phyloP scores from a whole-genome alignment of 2,329 filamentous ascomycete species.

The Endoconidiophora polonica region DNA sequence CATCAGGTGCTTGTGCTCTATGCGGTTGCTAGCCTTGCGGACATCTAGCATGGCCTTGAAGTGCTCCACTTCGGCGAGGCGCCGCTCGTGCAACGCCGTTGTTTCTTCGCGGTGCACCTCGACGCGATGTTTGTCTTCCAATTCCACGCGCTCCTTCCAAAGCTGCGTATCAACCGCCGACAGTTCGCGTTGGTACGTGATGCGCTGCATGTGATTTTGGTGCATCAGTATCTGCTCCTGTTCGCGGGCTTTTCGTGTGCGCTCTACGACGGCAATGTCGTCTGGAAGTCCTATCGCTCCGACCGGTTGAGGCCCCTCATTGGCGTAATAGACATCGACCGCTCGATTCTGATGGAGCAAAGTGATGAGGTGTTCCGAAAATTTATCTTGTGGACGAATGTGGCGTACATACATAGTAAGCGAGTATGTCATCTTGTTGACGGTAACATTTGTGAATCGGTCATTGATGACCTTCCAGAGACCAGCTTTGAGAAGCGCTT shows the following conservation, averaged over 20 bases:
- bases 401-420: constrained; percentile 44
- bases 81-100: constrained; percentile 26
- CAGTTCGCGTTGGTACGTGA: constrained; percentile 34
- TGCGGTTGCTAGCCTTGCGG: constrained; percentile 20
- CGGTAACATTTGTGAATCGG: constrained; percentile 36
- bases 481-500: constrained; percentile 42
- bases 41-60: constrained; percentile 21
- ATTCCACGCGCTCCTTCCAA: constrained; percentile 29
- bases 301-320: constrained; percentile 34
- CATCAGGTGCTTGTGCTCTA: constrained; percentile 13
- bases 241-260: constrained; percentile 30
- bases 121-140: constrained; percentile 34
- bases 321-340: constrained; percentile 36
- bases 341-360: constrained; percentile 36
- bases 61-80: constrained; percentile 29
- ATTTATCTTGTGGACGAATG: constrained; percentile 19
- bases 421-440: constrained; percentile 41
- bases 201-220: constrained; percentile 31
- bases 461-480: constrained; percentile 51
- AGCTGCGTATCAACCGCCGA: constrained; percentile 35
- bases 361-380: constrained; percentile 23
- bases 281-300: constrained; percentile 35
- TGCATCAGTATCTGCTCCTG: constrained; percentile 29
- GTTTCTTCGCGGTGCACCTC: constrained; percentile 31
- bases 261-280: constrained; percentile 32